A percentile compares a stretch with the other conserved stretches of the same genome.
These are phyloP conservation scores for Phytopythium delawarense DNA, from an alignment of 352 stramenopile genomes.

Conservation along the genomic window DNA sequence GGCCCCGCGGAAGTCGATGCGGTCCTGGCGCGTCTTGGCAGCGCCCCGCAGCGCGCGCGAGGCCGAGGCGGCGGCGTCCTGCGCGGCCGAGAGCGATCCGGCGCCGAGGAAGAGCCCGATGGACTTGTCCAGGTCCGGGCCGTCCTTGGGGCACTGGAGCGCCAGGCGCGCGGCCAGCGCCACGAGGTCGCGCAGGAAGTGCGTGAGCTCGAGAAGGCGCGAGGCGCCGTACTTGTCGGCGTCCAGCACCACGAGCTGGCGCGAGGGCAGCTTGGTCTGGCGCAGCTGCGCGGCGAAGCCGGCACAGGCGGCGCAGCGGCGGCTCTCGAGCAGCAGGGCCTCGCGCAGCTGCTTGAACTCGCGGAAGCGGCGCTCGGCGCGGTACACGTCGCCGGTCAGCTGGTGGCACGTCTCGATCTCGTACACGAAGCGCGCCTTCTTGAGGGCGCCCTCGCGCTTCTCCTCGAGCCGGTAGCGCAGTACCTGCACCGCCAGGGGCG, in stretches of 20 bases:
- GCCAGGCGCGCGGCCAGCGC: conserved; percentile 31
- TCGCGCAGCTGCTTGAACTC: conserved; percentile 71
- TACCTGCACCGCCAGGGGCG: conserved; percentile 48
- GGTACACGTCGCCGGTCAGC: conserved; percentile 50
- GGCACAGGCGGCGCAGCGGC: conserved; percentile 39
- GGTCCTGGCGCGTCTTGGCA: conserved; percentile 63
- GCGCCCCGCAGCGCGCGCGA: conserved; percentile 26
- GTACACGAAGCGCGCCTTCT: conserved; percentile 71
- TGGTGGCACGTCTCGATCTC: conserved; percentile 72
- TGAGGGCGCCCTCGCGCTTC: conserved; percentile 38
- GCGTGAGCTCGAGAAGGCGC: conserved; percentile 54
- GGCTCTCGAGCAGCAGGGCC: conserved; percentile 52
- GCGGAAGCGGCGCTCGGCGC: conserved; percentile 46
- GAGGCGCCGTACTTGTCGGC: conserved; percentile 52
- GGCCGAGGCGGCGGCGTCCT: conserved; percentile 31
- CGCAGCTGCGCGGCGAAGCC: conserved; percentile 50
- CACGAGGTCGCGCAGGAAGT: conserved; percentile 60
- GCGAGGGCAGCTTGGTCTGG: conserved; percentile 38
- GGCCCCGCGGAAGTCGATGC: conserved; percentile 56
- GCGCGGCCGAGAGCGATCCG: conserved; percentile 33
- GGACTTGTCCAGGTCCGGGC: conserved; percentile 59
- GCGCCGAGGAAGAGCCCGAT: conserved; percentile 57
- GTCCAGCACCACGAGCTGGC: conserved; percentile 53
- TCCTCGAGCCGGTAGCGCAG: conserved; percentile 50
- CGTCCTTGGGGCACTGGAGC: conserved; percentile 39